Evolutionary conservation across 805 yeast species (phyloP).

Genomic region (Saccharomycopsis vini): DNA sequence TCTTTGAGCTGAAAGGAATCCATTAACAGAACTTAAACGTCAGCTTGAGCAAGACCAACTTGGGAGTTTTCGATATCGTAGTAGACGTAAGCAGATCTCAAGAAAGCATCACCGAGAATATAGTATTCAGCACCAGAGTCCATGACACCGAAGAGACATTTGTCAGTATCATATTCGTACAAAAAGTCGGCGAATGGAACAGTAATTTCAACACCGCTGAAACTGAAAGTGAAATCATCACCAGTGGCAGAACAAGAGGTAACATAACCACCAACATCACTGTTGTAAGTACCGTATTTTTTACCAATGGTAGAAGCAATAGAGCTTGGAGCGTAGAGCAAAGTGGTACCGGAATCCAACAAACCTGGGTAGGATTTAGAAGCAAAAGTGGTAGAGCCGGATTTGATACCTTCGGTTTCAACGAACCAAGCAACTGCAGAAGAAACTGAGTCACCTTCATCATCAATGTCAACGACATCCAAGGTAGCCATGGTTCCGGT

Average conservation of each 20-base stretch:
- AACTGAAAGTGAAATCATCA: constrained; percentile 36
- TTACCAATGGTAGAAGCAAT: constrained; percentile 21
- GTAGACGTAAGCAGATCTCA: constrained; percentile 57
- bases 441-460: constrained; percentile 5
- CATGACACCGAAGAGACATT: constrained; percentile 15
- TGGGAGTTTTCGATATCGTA: constrained; percentile 52
- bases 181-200: constrained; percentile 38
- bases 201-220: constrained; percentile 48
- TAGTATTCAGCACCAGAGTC: constrained; percentile 9
- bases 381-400: constrained; percentile 22
- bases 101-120: constrained; percentile 57
- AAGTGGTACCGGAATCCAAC: constrained; percentile 37
- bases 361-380: constrained; percentile 29
- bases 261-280: constrained; percentile 35
- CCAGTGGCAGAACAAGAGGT: constrained; percentile 35
- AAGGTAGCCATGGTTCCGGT: constrained; percentile 34
- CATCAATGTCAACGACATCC: constrained; percentile 7
- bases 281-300: constrained; percentile 27
- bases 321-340: constrained; percentile 35
- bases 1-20: no score
- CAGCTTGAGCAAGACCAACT: constrained; percentile 47
- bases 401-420: constrained; percentile 18
- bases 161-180: constrained; percentile 2
- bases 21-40: no score
- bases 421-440: constrained; percentile 34